phyloP scores from a whole-genome alignment of 352 stramenopile genomes.

The Phytophthora sp. region DNA sequence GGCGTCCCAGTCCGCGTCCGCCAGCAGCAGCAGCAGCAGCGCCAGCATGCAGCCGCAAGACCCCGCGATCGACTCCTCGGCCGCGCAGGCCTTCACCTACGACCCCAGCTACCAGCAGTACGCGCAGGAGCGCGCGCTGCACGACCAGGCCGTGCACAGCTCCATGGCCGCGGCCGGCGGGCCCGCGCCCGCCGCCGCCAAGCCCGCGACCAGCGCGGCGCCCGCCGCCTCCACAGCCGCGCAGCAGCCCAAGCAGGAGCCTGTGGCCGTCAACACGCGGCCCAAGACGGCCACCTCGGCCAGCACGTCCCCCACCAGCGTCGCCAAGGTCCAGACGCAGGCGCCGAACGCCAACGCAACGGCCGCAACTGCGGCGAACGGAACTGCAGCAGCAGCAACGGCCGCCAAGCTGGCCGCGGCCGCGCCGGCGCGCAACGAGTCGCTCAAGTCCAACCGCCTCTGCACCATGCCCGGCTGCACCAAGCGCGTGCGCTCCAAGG shows the following conservation, averaged over 20 bases:
- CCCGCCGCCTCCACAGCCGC: neutral
- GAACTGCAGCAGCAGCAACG: too few relatives aligned
- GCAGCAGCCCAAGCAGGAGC: constrained; percentile 15
- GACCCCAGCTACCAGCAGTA: constrained; percentile 57
- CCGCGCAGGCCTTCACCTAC: constrained; percentile 49
- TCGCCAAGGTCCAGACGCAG: constrained; percentile 21
- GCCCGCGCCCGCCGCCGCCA: neutral
- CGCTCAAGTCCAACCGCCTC: constrained; percentile 80
- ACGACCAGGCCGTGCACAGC: constrained; percentile 41
- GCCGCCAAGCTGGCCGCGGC: constrained; percentile 9
- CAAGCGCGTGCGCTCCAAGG: constrained; percentile 86
- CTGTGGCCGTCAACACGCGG: neutral
- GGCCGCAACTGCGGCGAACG: neutral
- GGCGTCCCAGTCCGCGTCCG: constrained; percentile 20
- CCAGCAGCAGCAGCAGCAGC: constrained; percentile 14
- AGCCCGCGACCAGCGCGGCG: constrained; percentile 1
- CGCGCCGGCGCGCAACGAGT: constrained; percentile 46
- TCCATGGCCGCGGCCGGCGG: constrained; percentile 23
- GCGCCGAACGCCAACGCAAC: too few relatives aligned
- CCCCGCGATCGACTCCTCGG: constrained; percentile 35
- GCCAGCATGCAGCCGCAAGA: constrained; percentile 43
- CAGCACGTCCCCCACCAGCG: constrained; percentile 30
- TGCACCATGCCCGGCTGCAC: constrained; percentile 86
- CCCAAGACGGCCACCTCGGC: constrained; percentile 25
- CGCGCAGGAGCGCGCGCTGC: constrained; percentile 39